Evolutionary conservation across 2,329 filamentous ascomycete species (phyloP), one percentile per base, ranked within the genome.

Genomic region (Beauveria varroae): DNA sequence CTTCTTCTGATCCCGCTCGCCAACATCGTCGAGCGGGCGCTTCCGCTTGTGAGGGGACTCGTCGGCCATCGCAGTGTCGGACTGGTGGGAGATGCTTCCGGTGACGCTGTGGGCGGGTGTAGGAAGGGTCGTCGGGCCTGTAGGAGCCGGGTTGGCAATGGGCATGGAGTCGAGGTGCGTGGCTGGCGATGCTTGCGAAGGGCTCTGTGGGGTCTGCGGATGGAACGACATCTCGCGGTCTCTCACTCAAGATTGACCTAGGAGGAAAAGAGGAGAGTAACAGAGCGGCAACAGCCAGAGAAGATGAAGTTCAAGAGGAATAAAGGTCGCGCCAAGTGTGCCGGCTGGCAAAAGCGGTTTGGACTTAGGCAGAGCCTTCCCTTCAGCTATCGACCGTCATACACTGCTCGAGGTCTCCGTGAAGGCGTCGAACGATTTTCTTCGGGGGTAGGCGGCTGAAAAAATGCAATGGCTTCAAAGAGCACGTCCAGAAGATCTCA

Each of bases 181-280:
- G 68, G 76, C 80, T 65, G 82, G 81, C 66, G 82, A 85, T 70
- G 80, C 78, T 71, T 85, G 82, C 71, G 83, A 86, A 71, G 85
- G 85, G 72, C 85, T 87, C 78, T 87, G 84, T 71, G 85, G 85
- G 68, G 85, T 87, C 69, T 84, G 84, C 68, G 85, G 85, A 73
- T 86, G 84, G 79, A 83, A 86, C 76, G 83, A 85, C 84, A 87
- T 87, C 73, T 74, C 65, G 68, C 65, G 68, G 65, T 63, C 20
- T 50, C 30, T 60, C 24, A 50, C 26, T 30, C 28, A 34, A 57
- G 43, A 20, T 47, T 44, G 20, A 28, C 20, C 46, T 57, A 20
- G 47, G 14, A 46, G 20, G 30, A 26, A 14, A 26, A 46, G 49
- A 20, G 7, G 10, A n/a, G 5, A 16, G 8, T 7, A 24, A 24